Conservation (phyloP, 495 filamentous ascomycete species). For the Talaromyces ruber region DNA sequence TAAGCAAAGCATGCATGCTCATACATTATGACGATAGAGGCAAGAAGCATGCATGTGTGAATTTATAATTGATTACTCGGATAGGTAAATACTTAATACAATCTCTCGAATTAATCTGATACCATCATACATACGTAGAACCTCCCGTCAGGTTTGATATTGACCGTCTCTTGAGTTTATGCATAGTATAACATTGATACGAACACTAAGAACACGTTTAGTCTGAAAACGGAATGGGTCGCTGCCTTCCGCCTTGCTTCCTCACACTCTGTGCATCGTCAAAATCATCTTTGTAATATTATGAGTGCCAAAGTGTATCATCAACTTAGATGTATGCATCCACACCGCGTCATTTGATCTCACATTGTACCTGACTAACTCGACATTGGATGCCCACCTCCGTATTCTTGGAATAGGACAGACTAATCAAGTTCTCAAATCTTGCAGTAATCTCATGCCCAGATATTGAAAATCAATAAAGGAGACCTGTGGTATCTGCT, state of each 20-base stretch:
- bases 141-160: neutral
- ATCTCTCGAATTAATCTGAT: neutral
- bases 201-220: neutral
- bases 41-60: neutral
- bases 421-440: neutral
- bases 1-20: neutral
- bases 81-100: neutral
- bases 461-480: neutral
- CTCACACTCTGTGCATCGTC: neutral
- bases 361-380: neutral
- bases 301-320: neutral
- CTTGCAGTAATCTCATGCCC: neutral
- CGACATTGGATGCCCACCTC: neutral
- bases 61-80: neutral
- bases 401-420: neutral
- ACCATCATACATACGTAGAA: neutral
- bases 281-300: neutral
- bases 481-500: neutral
- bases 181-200: neutral
- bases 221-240: neutral
- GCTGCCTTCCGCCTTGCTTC: neutral
- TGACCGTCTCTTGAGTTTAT: neutral
- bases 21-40: neutral
- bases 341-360: neutral
- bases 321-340: neutral